Percentiles rank a stretch among this genome's conserved stretches.
phyloP scores from a whole-genome alignment of 495 filamentous ascomycete genomes.

The Annulohypoxylon bovei region DNA sequence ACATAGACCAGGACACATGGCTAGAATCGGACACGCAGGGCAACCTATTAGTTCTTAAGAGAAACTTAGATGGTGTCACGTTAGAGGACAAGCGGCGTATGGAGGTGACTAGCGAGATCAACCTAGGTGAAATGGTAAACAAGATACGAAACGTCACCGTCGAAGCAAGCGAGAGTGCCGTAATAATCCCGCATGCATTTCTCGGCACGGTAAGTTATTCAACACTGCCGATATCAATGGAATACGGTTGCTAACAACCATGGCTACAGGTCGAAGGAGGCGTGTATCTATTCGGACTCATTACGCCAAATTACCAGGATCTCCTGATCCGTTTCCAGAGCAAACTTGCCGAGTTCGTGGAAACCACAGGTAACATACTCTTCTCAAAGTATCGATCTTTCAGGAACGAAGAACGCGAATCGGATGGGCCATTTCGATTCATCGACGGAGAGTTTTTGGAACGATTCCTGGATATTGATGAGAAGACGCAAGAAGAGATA shows the following conservation, averaged over 20 bases:
- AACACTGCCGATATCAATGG: neutral
- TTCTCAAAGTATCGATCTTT: slow-evolving; percentile 85
- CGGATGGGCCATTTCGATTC: slow-evolving; percentile 83
- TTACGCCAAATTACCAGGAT: slow-evolving; percentile 74
- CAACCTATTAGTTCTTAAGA: slow-evolving; percentile 81
- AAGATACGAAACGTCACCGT: slow-evolving; percentile 71
- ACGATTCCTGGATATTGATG: slow-evolving; percentile 76
- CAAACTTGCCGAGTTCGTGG: slow-evolving; percentile 67
- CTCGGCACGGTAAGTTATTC: slow-evolving; percentile 78
- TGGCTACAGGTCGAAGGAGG: slow-evolving; percentile 79
- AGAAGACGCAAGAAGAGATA: slow-evolving; percentile 72
- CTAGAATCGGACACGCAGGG: slow-evolving; percentile 86
- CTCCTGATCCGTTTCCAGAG: slow-evolving; percentile 85
- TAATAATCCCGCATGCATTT: slow-evolving; percentile 84
- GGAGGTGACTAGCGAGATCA: slow-evolving; percentile 79
- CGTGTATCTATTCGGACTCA: slow-evolving; percentile 87
- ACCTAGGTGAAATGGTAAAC: slow-evolving; percentile 92
- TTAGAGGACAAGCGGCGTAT: slow-evolving; percentile 76
- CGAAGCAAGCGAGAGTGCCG: slow-evolving; percentile 64
- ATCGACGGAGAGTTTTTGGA: slow-evolving; percentile 94
- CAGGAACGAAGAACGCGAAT: slow-evolving; percentile 71
- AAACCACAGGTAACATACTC: slow-evolving; percentile 73
- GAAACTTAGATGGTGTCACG: slow-evolving; percentile 76
- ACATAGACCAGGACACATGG: slow-evolving; percentile 76
- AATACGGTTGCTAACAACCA: slow-evolving; percentile 39